Percentiles rank a stretch among this genome's conserved stretches.
Evolutionary conservation across 1,284 basidiomycete genomes (phyloP).

Genomic region (Mrakiaceae sp.): DNA sequence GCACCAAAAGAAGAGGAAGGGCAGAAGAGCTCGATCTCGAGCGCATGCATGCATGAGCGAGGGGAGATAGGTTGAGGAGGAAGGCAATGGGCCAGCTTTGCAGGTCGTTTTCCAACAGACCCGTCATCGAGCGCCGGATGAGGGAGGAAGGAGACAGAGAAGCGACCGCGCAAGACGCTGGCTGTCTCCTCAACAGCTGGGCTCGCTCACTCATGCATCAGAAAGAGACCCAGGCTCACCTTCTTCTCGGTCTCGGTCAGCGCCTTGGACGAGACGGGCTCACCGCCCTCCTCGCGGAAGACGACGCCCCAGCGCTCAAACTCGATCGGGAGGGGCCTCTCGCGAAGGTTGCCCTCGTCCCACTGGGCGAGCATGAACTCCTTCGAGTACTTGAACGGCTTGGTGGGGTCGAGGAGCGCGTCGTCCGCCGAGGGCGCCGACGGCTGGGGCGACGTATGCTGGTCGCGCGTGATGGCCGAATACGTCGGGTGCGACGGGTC

Average conservation of each 20-base stretch:
- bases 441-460: conserved; percentile 50
- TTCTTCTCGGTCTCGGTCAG: conserved; percentile 76
- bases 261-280: conserved; percentile 66
- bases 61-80: conserved; percentile 24
- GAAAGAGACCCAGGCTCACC: conserved; percentile 40
- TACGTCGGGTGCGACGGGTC: conserved; percentile 45
- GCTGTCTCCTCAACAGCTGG: no score
- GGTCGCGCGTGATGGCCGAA: conserved; percentile 41
- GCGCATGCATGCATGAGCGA: conserved; percentile 25
- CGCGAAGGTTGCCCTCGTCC: conserved; percentile 60
- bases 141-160: neutral
- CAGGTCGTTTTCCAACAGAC: neutral
- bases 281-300: conserved; percentile 57
- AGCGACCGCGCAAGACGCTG: neutral
- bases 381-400: conserved; percentile 75
- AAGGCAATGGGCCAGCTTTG: neutral
- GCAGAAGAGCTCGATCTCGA: conserved; percentile 19
- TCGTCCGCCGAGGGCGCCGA: conserved; percentile 15
- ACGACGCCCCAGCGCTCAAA: conserved; percentile 77
- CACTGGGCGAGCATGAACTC: conserved; percentile 76
- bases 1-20: neutral
- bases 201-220: neutral
- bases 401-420: conserved; percentile 42
- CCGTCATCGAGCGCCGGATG: neutral
- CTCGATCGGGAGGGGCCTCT: conserved; percentile 61